phyloP scores from a whole-genome alignment of 352 stramenopile species.

The Phytophthora foliorum region DNA sequence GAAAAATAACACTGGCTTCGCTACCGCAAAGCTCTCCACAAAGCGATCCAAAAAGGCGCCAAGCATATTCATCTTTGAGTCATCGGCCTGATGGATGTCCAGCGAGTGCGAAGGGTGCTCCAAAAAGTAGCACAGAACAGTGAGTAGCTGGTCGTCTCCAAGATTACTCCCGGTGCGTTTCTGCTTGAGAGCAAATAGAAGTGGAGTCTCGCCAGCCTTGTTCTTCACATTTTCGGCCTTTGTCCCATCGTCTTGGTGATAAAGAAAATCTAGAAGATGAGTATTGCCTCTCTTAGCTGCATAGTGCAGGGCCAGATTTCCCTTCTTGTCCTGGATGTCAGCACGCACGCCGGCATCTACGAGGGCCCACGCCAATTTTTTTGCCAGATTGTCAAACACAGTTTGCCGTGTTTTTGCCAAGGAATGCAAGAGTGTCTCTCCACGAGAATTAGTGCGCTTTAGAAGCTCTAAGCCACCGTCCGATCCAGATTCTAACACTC shows the following conservation, averaged over 20 bases:
- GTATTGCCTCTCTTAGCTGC: constrained; percentile 62
- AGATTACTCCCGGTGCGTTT: constrained; percentile 37
- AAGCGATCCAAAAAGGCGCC: constrained; percentile 70
- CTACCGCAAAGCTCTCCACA: constrained; percentile 31
- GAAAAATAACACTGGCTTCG: constrained; percentile 38
- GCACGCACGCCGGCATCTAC: constrained; percentile 60
- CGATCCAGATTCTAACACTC: constrained; percentile 55
- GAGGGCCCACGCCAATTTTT: constrained; percentile 73
- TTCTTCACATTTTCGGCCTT: constrained; percentile 56
- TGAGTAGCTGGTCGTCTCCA: constrained; percentile 33
- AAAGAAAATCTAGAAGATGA: constrained; percentile 78
- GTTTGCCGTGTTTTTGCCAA: constrained; percentile 64
- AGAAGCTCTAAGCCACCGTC: constrained; percentile 47
- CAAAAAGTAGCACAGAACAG: constrained; percentile 63
- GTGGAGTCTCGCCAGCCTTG: constrained; percentile 54
- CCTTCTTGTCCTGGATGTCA: constrained; percentile 37
- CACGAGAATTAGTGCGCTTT: constrained; percentile 48
- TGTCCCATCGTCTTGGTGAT: constrained; percentile 51
- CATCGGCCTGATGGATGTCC: constrained; percentile 47
- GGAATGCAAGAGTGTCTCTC: constrained; percentile 70
- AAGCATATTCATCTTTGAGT: constrained; percentile 57
- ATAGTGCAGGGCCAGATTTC: constrained; percentile 69
- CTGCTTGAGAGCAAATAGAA: constrained; percentile 68
- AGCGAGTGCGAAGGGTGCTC: constrained; percentile 45
- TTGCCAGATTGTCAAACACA: constrained; percentile 61